Conservation (phyloP, 768 basidiomycete species). For the Strobilomyces echinocephalus region DNA sequence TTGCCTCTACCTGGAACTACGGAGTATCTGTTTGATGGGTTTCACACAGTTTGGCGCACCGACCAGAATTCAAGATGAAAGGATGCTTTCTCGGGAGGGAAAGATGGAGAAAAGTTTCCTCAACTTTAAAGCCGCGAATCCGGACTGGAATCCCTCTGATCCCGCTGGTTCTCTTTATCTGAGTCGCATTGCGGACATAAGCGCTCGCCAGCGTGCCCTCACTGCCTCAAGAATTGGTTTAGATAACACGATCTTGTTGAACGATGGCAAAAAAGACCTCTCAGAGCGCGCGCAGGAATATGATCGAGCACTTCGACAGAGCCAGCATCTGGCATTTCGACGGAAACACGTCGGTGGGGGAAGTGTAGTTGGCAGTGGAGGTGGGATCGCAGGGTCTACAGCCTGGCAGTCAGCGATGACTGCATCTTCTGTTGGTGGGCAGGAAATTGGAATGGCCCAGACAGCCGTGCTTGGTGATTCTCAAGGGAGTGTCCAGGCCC, state of each 20-base stretch:
- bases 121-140: conserved; percentile 94
- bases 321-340: conserved; percentile 48
- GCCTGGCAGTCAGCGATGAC: conserved; percentile 41
- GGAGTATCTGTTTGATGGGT: background rate
- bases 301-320: conserved; percentile 69
- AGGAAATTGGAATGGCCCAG: conserved; percentile 51
- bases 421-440: conserved; percentile 39
- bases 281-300: conserved; percentile 65
- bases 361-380: conserved; percentile 36
- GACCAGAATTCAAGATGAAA: conserved; percentile 57
- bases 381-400: conserved; percentile 46
- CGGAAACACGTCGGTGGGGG: conserved; percentile 35
- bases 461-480: conserved; percentile 76
- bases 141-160: conserved; percentile 92
- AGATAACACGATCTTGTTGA: conserved; percentile 29
- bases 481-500: conserved; percentile 46
- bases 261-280: conserved; percentile 34
- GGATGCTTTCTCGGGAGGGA: conserved; percentile 81
- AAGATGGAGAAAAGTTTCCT: conserved; percentile 99
- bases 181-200: conserved; percentile 72
- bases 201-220: conserved; percentile 38
- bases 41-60: conserved; percentile 77
- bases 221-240: conserved; percentile 23
- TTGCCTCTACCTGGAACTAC: background rate
- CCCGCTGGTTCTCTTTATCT: conserved; percentile 89